Conservation (phyloP, 306 rosid species). For the Lathyrus tuberosus region DNA sequence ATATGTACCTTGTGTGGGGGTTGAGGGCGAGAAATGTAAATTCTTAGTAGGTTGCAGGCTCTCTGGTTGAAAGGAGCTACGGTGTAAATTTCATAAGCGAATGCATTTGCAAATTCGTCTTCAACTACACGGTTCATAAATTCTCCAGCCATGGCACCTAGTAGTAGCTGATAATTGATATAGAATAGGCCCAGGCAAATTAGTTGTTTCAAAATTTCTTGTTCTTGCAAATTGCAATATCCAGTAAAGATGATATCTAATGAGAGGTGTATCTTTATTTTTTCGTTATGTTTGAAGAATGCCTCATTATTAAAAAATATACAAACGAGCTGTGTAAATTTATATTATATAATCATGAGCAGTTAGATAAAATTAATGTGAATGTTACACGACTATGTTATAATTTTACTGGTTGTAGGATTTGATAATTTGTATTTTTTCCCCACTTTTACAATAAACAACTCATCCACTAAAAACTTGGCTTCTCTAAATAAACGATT, state of each 20-base stretch:
- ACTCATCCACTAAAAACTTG: too few relatives aligned
- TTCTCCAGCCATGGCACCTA: constrained; percentile 34
- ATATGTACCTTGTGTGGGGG: constrained; percentile 77
- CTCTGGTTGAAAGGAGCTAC: constrained; percentile 66
- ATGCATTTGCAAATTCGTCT: constrained; percentile 56
- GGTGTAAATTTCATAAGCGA: constrained; percentile 75
- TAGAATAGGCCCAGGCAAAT: constrained; percentile 25
- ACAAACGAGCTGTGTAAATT: not conserved
- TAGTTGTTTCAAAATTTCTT: not conserved
- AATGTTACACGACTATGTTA: too few relatives aligned
- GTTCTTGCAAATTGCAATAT: constrained; percentile 1
- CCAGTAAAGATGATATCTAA: constrained; percentile 2
- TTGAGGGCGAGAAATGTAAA: constrained; percentile 90
- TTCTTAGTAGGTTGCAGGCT: constrained; percentile 73
- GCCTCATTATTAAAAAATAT: not conserved
- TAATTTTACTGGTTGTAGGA: too few relatives aligned
- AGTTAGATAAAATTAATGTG: too few relatives aligned
- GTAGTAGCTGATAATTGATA: constrained; percentile 35
- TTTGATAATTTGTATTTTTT: too few relatives aligned
- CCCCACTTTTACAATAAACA: too few relatives aligned
- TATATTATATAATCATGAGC: not conserved
- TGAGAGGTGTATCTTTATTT: not conserved
- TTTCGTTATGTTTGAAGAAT: too few relatives aligned
- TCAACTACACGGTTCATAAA: constrained; percentile 42
- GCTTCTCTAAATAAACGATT: too few relatives aligned